These are phyloP conservation scores for Hirschioporus abietinus DNA, from an alignment of 768 basidiomycete species.

Conservation along the genomic window DNA sequence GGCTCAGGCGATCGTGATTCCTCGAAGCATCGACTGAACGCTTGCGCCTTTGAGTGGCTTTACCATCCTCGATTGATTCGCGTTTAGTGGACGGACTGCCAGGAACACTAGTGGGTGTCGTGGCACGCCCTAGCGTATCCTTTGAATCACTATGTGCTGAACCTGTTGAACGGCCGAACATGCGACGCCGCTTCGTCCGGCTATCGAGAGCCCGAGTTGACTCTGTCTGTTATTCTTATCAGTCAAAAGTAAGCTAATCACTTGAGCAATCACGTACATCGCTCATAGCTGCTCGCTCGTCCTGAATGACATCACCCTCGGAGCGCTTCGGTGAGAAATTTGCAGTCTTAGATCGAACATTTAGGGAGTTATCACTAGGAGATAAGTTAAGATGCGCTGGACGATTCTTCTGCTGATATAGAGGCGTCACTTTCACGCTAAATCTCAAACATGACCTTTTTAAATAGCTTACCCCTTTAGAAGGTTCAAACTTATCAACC, in stretches of 20 bases:
- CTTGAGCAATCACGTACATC: constrained; percentile 45
- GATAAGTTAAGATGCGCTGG: constrained; percentile 51
- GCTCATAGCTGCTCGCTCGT: constrained; percentile 57
- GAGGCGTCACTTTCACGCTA: constrained; percentile 1
- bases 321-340: neutral
- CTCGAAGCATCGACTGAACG: constrained; percentile 46
- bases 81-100: constrained; percentile 1
- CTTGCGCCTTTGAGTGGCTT: constrained; percentile 24
- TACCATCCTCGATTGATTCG: constrained; percentile 18
- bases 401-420: constrained; percentile 32
- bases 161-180: constrained; percentile 56
- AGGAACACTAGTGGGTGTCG: constrained; percentile 7
- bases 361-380: constrained; percentile 55
- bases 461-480: neutral
- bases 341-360: neutral
- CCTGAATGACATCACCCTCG: constrained; percentile 30
- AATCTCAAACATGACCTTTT: neutral
- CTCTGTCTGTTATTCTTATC: neutral
- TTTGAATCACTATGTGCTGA: constrained; percentile 19
- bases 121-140: constrained; percentile 1
- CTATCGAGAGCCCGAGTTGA: constrained; percentile 18
- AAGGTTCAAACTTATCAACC: constrained; percentile 10
- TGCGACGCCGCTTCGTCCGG: constrained; percentile 40
- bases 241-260: neutral
- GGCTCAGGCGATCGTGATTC: constrained; percentile 59